phyloP scores from a whole-genome alignment of 352 stramenopile species.

The Aphanomyces astaci region DNA sequence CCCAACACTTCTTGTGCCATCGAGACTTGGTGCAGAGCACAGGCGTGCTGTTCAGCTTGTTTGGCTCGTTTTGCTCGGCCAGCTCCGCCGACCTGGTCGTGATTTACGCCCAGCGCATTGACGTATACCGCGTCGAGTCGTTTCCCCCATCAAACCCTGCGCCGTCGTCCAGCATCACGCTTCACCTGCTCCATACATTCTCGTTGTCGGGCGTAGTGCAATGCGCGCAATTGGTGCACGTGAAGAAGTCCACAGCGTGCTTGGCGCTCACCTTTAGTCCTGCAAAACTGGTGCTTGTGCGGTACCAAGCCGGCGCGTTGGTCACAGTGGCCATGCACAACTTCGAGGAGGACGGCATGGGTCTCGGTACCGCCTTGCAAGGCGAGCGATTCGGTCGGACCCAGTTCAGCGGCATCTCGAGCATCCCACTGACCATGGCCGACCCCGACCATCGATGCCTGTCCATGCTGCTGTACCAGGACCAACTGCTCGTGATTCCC shows the following conservation, averaged over 20 bases:
- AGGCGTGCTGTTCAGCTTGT: slow-evolving; percentile 41
- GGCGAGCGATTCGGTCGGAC: slow-evolving; percentile 67
- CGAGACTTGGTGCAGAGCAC: slow-evolving; percentile 72
- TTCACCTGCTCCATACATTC: slow-evolving; percentile 66
- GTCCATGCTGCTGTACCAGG: slow-evolving; percentile 74
- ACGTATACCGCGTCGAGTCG: slow-evolving; percentile 75
- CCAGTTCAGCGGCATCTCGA: slow-evolving; percentile 60
- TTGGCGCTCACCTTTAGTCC: slow-evolving; percentile 68
- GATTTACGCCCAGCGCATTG: slow-evolving; percentile 58
- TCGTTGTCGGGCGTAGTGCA: slow-evolving; percentile 60
- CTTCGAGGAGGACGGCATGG: slow-evolving; percentile 74
- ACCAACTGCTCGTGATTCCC: slow-evolving; percentile 75
- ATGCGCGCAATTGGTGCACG: slow-evolving; percentile 60
- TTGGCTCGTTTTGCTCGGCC: slow-evolving; percentile 47
- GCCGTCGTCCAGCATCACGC: background rate
- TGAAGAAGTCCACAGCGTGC: slow-evolving; percentile 51
- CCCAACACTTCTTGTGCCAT: slow-evolving; percentile 78
- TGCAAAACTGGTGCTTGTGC: slow-evolving; percentile 78
- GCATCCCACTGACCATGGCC: slow-evolving; percentile 40
- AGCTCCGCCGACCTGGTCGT: slow-evolving; percentile 68
- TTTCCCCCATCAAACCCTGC: slow-evolving; percentile 23
- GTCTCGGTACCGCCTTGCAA: slow-evolving; percentile 68
- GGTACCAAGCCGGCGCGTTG: slow-evolving; percentile 50
- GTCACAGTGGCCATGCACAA: slow-evolving; percentile 70
- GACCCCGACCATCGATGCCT: slow-evolving; percentile 72